Conservation (phyloP, 2,329 filamentous ascomycete genomes). For the Periconia sp. region DNA sequence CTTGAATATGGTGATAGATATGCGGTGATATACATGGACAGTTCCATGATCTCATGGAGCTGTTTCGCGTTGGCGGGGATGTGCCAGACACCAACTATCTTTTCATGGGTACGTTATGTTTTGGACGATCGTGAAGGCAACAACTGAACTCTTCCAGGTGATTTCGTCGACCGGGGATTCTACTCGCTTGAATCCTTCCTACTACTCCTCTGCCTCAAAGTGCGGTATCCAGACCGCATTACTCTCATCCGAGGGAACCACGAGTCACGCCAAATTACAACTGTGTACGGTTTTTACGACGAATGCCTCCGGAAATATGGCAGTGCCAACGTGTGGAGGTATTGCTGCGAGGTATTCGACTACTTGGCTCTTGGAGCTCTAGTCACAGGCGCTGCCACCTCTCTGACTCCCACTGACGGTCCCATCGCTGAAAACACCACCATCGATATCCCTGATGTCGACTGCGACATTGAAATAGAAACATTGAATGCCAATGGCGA, state of each 20-base stretch:
- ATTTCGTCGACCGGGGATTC: slow-evolving; percentile 98
- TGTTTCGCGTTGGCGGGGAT: slow-evolving; percentile 91
- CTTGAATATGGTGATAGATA: slow-evolving; percentile 4
- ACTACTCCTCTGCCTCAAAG: slow-evolving; percentile 94
- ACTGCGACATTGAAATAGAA: slow-evolving; percentile 87
- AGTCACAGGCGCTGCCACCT: slow-evolving; percentile 80
- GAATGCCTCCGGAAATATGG: slow-evolving; percentile 78
- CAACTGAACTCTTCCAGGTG: slow-evolving; percentile 64
- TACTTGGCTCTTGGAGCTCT: slow-evolving; percentile 91
- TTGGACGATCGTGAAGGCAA: background rate
- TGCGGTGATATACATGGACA: slow-evolving; percentile 81
- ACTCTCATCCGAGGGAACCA: slow-evolving; percentile 96
- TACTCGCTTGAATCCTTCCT: slow-evolving; percentile 99
- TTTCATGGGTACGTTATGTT: slow-evolving; percentile 75
- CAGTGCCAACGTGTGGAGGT: slow-evolving; percentile 25
- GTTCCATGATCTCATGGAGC: slow-evolving; percentile 96
- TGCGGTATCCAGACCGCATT: slow-evolving; percentile 96
- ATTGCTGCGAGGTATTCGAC: slow-evolving; percentile 98
- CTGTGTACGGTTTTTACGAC: slow-evolving; percentile 81
- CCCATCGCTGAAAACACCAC: slow-evolving; percentile 57
- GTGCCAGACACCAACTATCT: slow-evolving; percentile 96
- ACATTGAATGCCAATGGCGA: slow-evolving; percentile 85
- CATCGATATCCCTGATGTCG: slow-evolving; percentile 57
- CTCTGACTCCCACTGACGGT: slow-evolving; percentile 67
- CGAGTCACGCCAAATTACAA: slow-evolving; percentile 78